phyloP scores from a whole-genome alignment of 83 land plant species.

The Picea engelmannii region DNA sequence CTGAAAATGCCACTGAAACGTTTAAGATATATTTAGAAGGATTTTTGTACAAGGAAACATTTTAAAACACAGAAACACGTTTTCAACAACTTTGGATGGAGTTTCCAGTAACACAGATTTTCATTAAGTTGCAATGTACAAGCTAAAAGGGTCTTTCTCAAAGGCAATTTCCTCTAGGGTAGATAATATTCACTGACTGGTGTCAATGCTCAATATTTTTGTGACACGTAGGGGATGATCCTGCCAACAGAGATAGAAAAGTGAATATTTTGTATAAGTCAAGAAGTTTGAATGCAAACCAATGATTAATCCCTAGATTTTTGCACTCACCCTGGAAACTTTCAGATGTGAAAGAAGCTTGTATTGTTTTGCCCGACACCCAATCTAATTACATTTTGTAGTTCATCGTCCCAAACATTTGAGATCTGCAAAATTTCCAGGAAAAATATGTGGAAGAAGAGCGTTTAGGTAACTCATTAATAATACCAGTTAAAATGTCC shows the following conservation, averaged over 20 bases:
- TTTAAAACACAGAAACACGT: too few relatives aligned
- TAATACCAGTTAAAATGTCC: neutral
- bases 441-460: neutral
- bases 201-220: slow-evolving; percentile 1
- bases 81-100: too few relatives aligned
- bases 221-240: neutral
- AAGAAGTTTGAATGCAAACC: neutral
- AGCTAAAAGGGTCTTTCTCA: too few relatives aligned
- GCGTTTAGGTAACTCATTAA: neutral
- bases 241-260: neutral
- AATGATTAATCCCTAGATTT: neutral
- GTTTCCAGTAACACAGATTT: too few relatives aligned
- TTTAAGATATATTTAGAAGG: too few relatives aligned
- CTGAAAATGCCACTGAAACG: too few relatives aligned
- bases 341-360: neutral
- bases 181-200: neutral
- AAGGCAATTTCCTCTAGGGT: neutral
- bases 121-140: too few relatives aligned
- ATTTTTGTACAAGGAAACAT: too few relatives aligned
- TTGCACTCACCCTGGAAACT: neutral
- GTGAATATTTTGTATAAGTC: neutral
- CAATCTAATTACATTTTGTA: slow-evolving; percentile 5
- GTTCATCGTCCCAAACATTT: slow-evolving; percentile 3
- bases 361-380: slow-evolving; percentile 5
- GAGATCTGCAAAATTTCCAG: neutral